A percentile compares a stretch with the other conserved stretches of the same genome.
These are phyloP conservation scores for Tricholoma flavovirens DNA, from an alignment of 768 basidiomycete species.

Conservation along the genomic window DNA sequence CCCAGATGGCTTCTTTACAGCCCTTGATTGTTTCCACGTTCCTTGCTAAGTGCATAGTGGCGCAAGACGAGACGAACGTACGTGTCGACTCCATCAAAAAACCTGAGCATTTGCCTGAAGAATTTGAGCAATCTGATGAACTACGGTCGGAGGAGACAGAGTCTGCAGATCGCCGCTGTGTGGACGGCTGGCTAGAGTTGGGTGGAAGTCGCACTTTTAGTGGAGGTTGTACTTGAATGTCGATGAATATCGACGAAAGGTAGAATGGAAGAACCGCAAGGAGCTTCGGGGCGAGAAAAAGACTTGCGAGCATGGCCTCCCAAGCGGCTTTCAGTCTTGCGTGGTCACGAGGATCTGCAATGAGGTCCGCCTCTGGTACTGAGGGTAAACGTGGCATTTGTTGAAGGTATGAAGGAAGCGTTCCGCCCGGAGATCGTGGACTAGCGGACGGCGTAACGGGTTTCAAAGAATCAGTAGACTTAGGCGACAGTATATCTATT, in stretches of 20 bases:
- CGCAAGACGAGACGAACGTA: conserved; percentile 30
- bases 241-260: conserved; percentile 47
- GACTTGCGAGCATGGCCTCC: conserved; percentile 57
- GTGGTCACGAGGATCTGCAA: conserved; percentile 53
- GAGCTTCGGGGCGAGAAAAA: conserved; percentile 50
- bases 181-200: conserved; percentile 28
- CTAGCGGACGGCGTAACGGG: conserved; percentile 5
- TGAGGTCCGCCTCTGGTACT: conserved; percentile 11
- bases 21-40: conserved; percentile 49
- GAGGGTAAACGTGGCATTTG: conserved; percentile 8
- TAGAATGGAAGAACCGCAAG: conserved; percentile 64
- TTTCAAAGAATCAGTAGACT: conserved; percentile 3
- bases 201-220: conserved; percentile 51
- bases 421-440: conserved; percentile 2
- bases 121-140: background rate
- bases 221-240: conserved; percentile 44
- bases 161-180: background rate
- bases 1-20: conserved; percentile 69
- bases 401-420: conserved; percentile 1
- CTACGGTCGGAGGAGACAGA: background rate
- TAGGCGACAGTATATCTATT: conserved; percentile 7
- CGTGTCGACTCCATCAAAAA: background rate
- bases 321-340: conserved; percentile 55
- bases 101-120: background rate
- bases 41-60: conserved; percentile 62